Base-by-base conservation (phyloP, 805 yeast species). In the Nakazawaea wyomingensis region DNA sequence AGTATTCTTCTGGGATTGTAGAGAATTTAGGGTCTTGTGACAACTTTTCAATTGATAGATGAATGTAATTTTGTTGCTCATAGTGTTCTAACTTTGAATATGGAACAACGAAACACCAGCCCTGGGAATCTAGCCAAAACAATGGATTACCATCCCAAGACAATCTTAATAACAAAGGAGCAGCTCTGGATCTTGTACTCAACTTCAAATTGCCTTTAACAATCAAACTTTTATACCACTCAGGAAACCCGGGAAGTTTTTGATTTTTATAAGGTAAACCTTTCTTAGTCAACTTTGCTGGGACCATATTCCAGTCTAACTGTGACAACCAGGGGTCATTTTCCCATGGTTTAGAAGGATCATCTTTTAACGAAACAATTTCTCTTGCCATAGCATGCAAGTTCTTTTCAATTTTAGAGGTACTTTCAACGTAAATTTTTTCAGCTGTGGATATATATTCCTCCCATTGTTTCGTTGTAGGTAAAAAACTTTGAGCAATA, bases 271-370 rank as follows among this genome's bases (percentile, higher is more conserved):
- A 72, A 1, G 87, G 85, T 3, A 62, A 64, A 2, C 93, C 95
- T 30, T 74, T 69, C 55, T 87, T 87, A 11, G 82, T 85, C 33
- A 78, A 49, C 41, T 78, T 72, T 0, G 72, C 58, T 1, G 85
- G 82, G 26, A 68, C 69, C 2, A 82, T 65, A 0, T 79, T 74
- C 99, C 99, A 93, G 59, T 93, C 88, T 45, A 93, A 66, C 60
- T 95, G 99, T 2, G 72, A 68, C 31, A 90, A 66, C 99, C 99
- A 95, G 0, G 95, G 96, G 56, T 91, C 97, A 7, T 70, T 57
- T 14, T 61, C 57, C 59, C 65, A 60, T 5, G 66, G 68, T n/a
- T 58, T 57, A 0, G 72, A 69, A 0, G 68, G 63, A 6, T 65
- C 56, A 33, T 74, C 68, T 35, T 67, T 71, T 33, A 71, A 50